Base-by-base conservation (phyloP, 2,329 filamentous ascomycete species). In the Scedosporium boydii region DNA sequence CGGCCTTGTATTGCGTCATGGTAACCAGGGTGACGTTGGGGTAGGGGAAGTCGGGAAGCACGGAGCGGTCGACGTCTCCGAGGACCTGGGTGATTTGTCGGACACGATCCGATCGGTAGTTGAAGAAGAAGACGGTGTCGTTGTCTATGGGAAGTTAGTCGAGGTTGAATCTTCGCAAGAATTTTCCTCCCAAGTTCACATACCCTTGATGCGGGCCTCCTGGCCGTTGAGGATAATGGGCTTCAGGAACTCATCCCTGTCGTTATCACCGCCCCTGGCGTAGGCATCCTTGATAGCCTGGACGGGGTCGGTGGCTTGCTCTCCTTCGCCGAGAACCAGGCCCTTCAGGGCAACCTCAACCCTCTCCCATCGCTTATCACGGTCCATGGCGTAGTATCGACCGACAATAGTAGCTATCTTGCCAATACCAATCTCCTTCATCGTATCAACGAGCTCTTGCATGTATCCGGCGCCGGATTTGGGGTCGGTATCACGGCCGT, bases 101-200 rank as follows among this genome's bases (percentile, higher is more conserved):
- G 61, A 93, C 93, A 75, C 95, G 93, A 75, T 99, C 95, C 63
- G 95, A 98, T 72, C 95, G 91, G 84, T 99, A 99, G 87, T 99
- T 99, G 90, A 99, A 99, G 86, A 98, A 98, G 85, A 98, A 98
- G 70, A 98, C 84, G 61, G 91, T 93, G 73, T 99, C 95, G 68
- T 89, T 83, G 72, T 98, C 92, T 92, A 67, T 42, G 26, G 7
- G 16, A 4, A 9, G 64, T 66, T 34, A 68, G 66, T 46, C 53
- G 7, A 10, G 1, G 9, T 3, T 55, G 42, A 57, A n/a, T 10
- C 14, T 29, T 29, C 4, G 27, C 27, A 29, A 29, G 27, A 3
- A 29, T 29, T 29, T 29, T 6, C 27, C 27, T 3, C 27, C 27
- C 6, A 6, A 29, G 27, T 29, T 29, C 16, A 67, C 79, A 68